These are phyloP conservation scores for Bisporella sp. DNA, from an alignment of 2,329 filamentous ascomycete genomes.

Conservation along the genomic window DNA sequence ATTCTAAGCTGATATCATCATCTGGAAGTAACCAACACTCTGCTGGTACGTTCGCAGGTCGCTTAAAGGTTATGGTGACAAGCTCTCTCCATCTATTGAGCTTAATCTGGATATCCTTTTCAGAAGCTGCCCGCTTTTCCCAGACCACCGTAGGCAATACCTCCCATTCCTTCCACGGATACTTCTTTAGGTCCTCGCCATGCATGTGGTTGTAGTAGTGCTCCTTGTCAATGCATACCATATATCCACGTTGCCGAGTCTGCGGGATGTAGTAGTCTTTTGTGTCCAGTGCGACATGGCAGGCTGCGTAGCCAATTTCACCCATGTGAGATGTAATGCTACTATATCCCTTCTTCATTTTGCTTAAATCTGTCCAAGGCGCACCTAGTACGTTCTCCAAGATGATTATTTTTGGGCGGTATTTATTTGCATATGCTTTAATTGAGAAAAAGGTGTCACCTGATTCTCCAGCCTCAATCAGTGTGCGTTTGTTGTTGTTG, in stretches of 20 bases:
- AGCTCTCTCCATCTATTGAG: slow-evolving; percentile 6
- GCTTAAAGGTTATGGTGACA: slow-evolving; percentile 25
- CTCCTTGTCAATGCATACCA: slow-evolving; percentile 40
- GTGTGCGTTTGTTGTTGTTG: slow-evolving; percentile 48
- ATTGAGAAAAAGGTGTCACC: slow-evolving; percentile 57
- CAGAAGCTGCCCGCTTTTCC: not conserved
- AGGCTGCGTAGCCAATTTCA: slow-evolving; percentile 46
- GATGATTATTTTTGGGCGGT: slow-evolving; percentile 56
- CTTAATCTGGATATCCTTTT: not conserved
- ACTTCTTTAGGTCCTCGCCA: not conserved
- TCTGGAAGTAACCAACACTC: slow-evolving; percentile 52
- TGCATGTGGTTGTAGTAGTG: not conserved
- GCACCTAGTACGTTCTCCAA: slow-evolving; percentile 63
- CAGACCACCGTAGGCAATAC: too few species aligned
- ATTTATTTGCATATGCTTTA: slow-evolving; percentile 45
- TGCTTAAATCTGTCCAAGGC: slow-evolving; percentile 41
- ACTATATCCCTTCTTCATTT: not conserved
- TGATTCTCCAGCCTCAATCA: slow-evolving; percentile 55
- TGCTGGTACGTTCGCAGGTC: slow-evolving; percentile 54
- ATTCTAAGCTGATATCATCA: slow-evolving; percentile 42
- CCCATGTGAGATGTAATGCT: slow-evolving; percentile 14
- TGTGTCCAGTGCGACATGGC: slow-evolving; percentile 49
- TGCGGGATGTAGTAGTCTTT: slow-evolving; percentile 72
- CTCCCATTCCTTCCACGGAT: not conserved
- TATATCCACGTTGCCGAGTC: slow-evolving; percentile 53